Conservation (phyloP, 2,329 filamentous ascomycete species). For the Aquanectria penicillioides region DNA sequence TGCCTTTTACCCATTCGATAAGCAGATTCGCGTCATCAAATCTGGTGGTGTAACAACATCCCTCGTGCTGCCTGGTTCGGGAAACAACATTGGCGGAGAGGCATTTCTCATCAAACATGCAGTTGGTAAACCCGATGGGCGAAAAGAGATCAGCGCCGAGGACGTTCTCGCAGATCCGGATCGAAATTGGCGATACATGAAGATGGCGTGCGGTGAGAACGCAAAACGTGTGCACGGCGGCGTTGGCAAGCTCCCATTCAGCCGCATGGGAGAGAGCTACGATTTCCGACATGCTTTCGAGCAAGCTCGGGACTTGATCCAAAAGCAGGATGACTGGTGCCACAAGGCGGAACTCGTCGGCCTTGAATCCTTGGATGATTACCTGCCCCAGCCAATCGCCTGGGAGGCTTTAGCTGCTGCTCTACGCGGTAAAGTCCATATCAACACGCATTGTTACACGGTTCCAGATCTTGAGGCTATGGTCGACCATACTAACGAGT, state of each 20-base stretch:
- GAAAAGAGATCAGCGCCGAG: constrained; percentile 69
- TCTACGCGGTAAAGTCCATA: constrained; percentile 72
- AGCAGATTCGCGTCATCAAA: constrained; percentile 75
- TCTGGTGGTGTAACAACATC: constrained; percentile 78
- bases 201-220: constrained; percentile 81
- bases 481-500: constrained; percentile 77
- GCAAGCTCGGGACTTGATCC: constrained; percentile 65
- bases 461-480: constrained; percentile 75
- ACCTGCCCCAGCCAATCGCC: constrained; percentile 69
- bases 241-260: constrained; percentile 63
- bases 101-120: constrained; percentile 76
- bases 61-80: constrained; percentile 72
- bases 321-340: constrained; percentile 76
- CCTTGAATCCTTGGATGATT: constrained; percentile 60
- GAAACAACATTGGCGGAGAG: constrained; percentile 79
- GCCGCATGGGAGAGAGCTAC: constrained; percentile 75
- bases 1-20: constrained; percentile 70
- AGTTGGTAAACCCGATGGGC: constrained; percentile 67
- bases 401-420: constrained; percentile 73
- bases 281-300: constrained; percentile 75
- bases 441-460: constrained; percentile 79
- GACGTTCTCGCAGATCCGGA: constrained; percentile 75
- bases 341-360: constrained; percentile 61
- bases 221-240: constrained; percentile 70
- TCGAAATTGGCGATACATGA: constrained; percentile 75